Evolutionary conservation across 108 stramenopile species (phyloP).

Genomic region (Cyclotella choctawhatcheeana): DNA sequence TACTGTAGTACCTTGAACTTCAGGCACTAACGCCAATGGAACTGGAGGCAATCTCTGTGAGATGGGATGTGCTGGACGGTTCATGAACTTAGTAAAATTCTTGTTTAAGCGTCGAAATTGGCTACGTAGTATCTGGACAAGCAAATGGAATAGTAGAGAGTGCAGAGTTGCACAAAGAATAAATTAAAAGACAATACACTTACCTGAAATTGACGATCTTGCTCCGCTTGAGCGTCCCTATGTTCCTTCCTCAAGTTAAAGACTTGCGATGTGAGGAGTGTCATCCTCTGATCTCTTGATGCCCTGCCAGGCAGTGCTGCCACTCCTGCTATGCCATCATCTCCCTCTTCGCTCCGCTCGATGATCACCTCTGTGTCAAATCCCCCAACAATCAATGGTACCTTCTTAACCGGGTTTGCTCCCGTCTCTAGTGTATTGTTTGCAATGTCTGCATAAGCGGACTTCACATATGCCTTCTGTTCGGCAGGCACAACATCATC

Average conservation of each 20-base stretch:
- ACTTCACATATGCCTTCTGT: constrained; percentile 1
- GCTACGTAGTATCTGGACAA: background rate
- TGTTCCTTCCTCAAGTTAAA: background rate
- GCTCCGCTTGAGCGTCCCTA: background rate
- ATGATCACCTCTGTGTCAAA: constrained; percentile 8
- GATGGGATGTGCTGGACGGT: constrained; percentile 3
- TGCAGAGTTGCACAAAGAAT: no score
- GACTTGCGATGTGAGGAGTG: background rate
- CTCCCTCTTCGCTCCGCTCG: background rate
- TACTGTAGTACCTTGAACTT: background rate
- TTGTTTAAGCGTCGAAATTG: background rate
- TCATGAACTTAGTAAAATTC: background rate
- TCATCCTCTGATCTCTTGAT: background rate
- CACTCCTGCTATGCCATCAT: background rate
- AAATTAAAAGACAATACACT: no score
- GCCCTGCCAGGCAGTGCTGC: background rate
- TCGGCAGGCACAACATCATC: background rate
- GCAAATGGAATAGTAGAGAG: background rate
- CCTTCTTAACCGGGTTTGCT: constrained; percentile 1
- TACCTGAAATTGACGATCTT: background rate
- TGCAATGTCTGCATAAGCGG: background rate
- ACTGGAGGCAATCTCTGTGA: no score
- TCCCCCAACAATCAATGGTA: constrained; percentile 6
- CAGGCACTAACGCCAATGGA: background rate
- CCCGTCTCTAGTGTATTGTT: background rate